Evolutionary conservation across 192 early-diverging fungal genomes (phyloP).

Genomic region (Backusella australiensis): DNA sequence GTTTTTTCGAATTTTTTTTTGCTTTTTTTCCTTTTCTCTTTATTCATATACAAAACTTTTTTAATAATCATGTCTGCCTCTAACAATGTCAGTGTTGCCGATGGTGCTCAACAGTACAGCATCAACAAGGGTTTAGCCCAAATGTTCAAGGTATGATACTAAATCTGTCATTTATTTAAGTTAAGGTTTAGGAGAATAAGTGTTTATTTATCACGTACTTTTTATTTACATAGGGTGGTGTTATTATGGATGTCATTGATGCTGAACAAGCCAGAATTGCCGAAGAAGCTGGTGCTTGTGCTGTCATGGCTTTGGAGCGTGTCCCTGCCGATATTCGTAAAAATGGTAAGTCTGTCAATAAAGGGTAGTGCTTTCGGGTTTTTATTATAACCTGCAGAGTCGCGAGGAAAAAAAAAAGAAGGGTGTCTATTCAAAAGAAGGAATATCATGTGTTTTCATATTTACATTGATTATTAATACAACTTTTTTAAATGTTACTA

Average conservation of each 20-base stretch:
- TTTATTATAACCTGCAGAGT: background rate
- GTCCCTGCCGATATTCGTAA: slow-evolving; percentile 99
- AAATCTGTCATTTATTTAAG: background rate
- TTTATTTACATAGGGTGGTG: slow-evolving; percentile 72
- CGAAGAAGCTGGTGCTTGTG: slow-evolving; percentile 94
- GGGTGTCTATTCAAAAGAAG: background rate
- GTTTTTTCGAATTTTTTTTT: background rate
- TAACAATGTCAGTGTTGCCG: background rate
- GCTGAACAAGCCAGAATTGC: slow-evolving; percentile 97
- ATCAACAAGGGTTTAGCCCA: slow-evolving; percentile 97
- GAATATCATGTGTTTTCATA: background rate
- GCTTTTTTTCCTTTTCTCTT: background rate
- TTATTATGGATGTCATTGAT: slow-evolving; percentile 99
- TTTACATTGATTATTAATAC: background rate
- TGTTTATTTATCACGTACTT: background rate
- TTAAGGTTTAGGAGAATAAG: slow-evolving; percentile 5
- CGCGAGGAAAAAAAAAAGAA: background rate
- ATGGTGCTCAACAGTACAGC: slow-evolving; percentile 49
- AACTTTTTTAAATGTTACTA: slow-evolving; percentile 12
- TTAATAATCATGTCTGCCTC: background rate
- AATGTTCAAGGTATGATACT: slow-evolving; percentile 83
- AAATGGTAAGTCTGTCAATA: slow-evolving; percentile 59
- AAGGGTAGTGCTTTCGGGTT: background rate
- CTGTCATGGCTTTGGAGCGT: slow-evolving; percentile 97
- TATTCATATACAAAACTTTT: background rate